phyloP scores from a whole-genome alignment of 441 rosid genomes.

The Theobroma grandiflorum region DNA sequence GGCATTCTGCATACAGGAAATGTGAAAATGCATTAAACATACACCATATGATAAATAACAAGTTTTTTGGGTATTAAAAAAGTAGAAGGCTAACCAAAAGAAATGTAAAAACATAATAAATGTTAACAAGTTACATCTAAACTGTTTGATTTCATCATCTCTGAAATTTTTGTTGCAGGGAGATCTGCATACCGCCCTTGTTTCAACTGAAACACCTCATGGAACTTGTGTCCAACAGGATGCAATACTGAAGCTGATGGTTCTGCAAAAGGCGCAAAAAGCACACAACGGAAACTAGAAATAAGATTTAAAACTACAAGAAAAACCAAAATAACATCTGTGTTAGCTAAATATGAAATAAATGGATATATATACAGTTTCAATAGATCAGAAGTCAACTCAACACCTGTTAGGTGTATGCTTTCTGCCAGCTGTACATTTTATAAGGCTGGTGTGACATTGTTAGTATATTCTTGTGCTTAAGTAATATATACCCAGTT shows the following conservation, averaged over 20 bases:
- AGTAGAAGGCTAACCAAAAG: neutral
- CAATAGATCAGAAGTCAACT: neutral
- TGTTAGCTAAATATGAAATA: neutral
- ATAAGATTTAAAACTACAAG: neutral
- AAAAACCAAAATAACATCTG: neutral
- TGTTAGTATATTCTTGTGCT: neutral
- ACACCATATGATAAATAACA: neutral
- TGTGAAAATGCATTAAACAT: slow-evolving; percentile 26
- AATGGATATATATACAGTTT: neutral
- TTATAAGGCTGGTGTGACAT: neutral
- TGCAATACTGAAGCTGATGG: slow-evolving; percentile 53
- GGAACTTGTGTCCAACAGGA: slow-evolving; percentile 71
- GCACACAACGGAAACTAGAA: slow-evolving; percentile 17
- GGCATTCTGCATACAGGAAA: slow-evolving; percentile 69
- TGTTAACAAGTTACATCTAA: slow-evolving; percentile 63
- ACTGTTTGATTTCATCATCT: slow-evolving; percentile 78
- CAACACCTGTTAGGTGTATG: neutral
- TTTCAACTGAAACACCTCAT: slow-evolving; percentile 77
- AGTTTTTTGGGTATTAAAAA: slow-evolving; percentile 8
- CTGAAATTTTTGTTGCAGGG: slow-evolving; percentile 74
- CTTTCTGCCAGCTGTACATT: neutral
- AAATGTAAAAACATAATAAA: neutral
- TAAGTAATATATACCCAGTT: neutral
- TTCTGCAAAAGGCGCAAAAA: slow-evolving; percentile 41
- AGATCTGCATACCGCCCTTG: slow-evolving; percentile 76